Evolutionary conservation across 805 yeast species (phyloP).

Genomic region (Ogataea ganodermae): DNA sequence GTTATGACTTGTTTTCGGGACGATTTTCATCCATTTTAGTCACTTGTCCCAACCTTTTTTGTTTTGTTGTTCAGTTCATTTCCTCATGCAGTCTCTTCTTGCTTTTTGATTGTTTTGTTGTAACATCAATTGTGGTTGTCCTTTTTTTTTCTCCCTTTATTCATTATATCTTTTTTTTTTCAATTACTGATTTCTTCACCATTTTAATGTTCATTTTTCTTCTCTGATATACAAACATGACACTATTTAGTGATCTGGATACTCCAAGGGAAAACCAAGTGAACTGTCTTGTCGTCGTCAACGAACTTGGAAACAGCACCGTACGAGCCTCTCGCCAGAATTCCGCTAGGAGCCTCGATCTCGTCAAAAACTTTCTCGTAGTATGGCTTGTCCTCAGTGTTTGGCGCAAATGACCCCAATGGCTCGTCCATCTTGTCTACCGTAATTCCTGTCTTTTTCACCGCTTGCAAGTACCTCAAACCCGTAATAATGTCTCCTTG

Average conservation of each 20-base stretch:
- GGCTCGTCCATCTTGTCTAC: constrained; percentile 87
- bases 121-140: background rate
- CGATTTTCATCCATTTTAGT: background rate
- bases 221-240: constrained; percentile 1
- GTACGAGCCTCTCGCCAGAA: constrained; percentile 85
- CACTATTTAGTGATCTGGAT: constrained; percentile 69
- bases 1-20: constrained; percentile 4
- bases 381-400: constrained; percentile 74
- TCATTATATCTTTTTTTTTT: background rate
- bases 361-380: constrained; percentile 69
- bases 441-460: constrained; percentile 84
- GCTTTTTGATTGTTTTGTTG: background rate
- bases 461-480: constrained; percentile 77
- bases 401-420: constrained; percentile 89
- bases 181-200: background rate
- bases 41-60: background rate
- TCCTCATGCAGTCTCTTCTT: background rate
- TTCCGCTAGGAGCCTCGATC: constrained; percentile 90
- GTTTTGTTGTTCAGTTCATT: background rate
- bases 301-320: constrained; percentile 78
- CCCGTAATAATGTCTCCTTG: constrained; percentile 88
- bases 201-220: constrained; percentile 1
- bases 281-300: constrained; percentile 80
- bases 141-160: background rate
- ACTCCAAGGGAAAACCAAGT: constrained; percentile 80